A percentile compares a stretch with the other conserved stretches of the same genome.
These are phyloP conservation scores for Aegle marmelos DNA, from an alignment of 345 rosid genomes.

Conservation along the genomic window DNA sequence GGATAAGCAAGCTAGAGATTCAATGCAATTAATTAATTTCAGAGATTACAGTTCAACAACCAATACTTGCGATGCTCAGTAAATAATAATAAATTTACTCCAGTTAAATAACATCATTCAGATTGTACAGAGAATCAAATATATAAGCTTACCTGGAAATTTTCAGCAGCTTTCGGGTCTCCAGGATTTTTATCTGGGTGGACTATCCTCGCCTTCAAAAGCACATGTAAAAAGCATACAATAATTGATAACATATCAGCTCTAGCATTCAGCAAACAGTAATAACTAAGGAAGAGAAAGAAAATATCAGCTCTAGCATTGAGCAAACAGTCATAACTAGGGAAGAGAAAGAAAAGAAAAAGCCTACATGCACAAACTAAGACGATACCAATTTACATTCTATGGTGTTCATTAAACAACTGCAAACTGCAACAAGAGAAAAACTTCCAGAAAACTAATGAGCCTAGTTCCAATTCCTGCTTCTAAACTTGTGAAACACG, in stretches of 20 bases:
- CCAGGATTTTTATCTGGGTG: slow-evolving; percentile 97
- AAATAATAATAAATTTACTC: neutral
- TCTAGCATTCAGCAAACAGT: neutral
- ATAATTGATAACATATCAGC: neutral
- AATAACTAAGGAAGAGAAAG: neutral
- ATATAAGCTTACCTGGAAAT: slow-evolving; percentile 64
- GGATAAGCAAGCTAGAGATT: neutral
- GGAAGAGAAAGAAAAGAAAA: neutral
- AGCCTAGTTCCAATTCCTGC: neutral
- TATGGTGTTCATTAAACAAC: neutral
- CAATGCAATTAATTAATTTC: neutral
- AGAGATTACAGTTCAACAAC: neutral
- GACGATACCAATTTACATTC: neutral
- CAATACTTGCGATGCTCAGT: neutral
- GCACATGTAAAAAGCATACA: neutral
- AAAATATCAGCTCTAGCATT: neutral
- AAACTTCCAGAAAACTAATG: neutral
- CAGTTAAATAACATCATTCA: neutral
- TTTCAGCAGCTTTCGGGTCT: slow-evolving; percentile 85
- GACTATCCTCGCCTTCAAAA: slow-evolving; percentile 75
- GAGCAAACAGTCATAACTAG: neutral
- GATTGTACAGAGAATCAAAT: neutral
- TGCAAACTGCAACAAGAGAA: neutral
- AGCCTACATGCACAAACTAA: neutral
- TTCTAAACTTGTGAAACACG: neutral